Evolutionary conservation across 2,329 filamentous ascomycete genomes (phyloP), one percentile per base, ranked within the genome.

Genomic region (Pleurostoma richardsiae): DNA sequence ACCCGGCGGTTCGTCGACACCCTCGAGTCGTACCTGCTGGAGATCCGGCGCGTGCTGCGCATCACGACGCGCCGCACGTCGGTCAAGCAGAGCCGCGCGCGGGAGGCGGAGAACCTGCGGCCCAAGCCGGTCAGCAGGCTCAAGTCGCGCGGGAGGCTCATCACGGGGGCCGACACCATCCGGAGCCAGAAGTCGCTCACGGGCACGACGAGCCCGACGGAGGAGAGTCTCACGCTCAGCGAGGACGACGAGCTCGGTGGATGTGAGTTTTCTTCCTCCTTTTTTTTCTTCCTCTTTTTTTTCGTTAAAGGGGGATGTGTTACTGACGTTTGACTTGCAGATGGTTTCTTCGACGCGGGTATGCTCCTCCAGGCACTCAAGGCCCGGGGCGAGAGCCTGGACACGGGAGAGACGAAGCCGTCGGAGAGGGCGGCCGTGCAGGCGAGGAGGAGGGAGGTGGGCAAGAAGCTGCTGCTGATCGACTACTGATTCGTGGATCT

Each of bases 311-410:
- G 19, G 19, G 19, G 19, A 19, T 19, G 19, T 19, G 19, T 52
- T 56, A 19, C 51, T 55, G 11, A 54, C 43, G 5, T 8, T 36
- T 8, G 33, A 36, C 10, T 4, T 39, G 10, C 30, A 33, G 91
- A 96, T 73, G 92, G 92, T 30, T 96, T 97, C 74, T 97, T 97
- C 69, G 92, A 97, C 63, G 90, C 92, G 1, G 92, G 92, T 10
- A 95, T 96, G 90, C 79, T 96, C 4, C 75, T 94, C 28, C 88
- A 95, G 64, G 90, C 90, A 2, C 80, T 96, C 48, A 91, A 91
- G 62, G 85, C 85, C 3, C 79, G 85, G 43, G 77, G 78, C 11
- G 75, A 82, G 47, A 73, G 70, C 4, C 64, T 71, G 5, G 76
- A 80, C 45, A 59, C 68, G 3, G 71, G 67, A 40, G 77, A 82